Base-by-base conservation (phyloP, 2,329 filamentous ascomycete species). In the Verticillium zaregamsianum region DNA sequence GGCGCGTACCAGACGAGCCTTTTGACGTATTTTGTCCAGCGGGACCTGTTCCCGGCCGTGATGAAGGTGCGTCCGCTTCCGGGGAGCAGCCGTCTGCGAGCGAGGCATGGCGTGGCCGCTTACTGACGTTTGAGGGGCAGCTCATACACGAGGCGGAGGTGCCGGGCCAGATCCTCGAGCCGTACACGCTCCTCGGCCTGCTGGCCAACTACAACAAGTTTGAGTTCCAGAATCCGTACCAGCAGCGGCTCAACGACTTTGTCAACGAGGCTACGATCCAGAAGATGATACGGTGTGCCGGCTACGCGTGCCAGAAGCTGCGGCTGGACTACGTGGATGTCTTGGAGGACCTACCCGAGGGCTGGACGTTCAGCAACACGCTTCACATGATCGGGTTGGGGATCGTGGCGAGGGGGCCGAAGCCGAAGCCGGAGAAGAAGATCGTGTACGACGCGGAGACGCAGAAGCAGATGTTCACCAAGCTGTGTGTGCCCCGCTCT, bases 141-240 rank as follows among this genome's bases (percentile, higher is more conserved):
- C 91, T 93, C 72, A 86, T 96, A 63, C 90, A 95, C 78, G 92
- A 96, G 67, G 85, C 88, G 55, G 88, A 92, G 64, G 82, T 83
- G 28, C 80, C 85, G 37, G 78, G 81, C 20, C 82, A 83, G 69
- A 86, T 86, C 62, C 84, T 92, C 54, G 86, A 91, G 62, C 90
- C 94, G 0, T 93, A 97, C 67, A 86, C 90, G 15, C 84, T 98
- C 11, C 82, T 97, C 23, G 94, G 94, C 14, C 82, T 98, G 4
- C 80, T 99, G 59, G 91, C 92, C 66, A 99, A 98, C 77, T 98
- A 98, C 83, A 98, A 99, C 83, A 99, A 98, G 75, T 99, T 99
- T 71, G 95, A 99, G 75, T 94, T 96, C 62, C 93, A 97, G 73
- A 99, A 99, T 68, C 94, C 94, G 0, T 99, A 99, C 70, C 90